A percentile compares a stretch with the other conserved stretches of the same genome.
phyloP scores from a whole-genome alignment of 345 rosid genomes.

The Sisymbrium irio region DNA sequence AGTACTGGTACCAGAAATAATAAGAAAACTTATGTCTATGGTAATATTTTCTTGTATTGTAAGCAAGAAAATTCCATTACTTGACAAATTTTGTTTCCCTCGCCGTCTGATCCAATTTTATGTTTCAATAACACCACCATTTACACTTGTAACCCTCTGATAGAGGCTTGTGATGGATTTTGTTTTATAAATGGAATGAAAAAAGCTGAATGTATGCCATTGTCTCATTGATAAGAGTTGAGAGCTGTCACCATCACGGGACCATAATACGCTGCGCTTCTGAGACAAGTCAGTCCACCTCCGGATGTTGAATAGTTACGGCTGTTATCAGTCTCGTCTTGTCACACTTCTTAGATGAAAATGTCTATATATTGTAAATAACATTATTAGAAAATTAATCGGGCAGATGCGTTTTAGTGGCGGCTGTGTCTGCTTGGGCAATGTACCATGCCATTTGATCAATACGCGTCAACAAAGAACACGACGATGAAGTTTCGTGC shows the following conservation, averaged over 20 bases:
- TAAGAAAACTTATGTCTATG: too few species aligned
- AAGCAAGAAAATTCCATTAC: background rate
- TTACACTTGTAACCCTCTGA: too few species aligned
- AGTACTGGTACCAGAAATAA: too few species aligned
- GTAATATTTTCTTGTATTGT: background rate
- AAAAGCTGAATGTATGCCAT: background rate
- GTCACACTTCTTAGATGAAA: slow-evolving; percentile 12
- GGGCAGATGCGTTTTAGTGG: background rate
- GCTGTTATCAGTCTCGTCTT: slow-evolving; percentile 16
- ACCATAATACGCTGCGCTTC: slow-evolving; percentile 18
- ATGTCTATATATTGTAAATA: too few species aligned
- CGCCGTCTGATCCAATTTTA: background rate
- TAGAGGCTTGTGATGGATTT: background rate
- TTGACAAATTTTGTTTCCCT: background rate
- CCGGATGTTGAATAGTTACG: slow-evolving; percentile 20
- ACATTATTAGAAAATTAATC: background rate
- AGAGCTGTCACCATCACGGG: slow-evolving; percentile 6
- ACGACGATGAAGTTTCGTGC: background rate
- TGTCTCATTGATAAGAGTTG: background rate
- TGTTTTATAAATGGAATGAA: background rate
- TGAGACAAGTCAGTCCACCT: slow-evolving; percentile 8
- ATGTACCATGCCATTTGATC: background rate
- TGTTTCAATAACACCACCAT: background rate
- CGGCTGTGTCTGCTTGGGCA: slow-evolving; percentile 19
- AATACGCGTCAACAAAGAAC: background rate